Evolutionary conservation across 2,329 filamentous ascomycete species (phyloP).

Genomic region (Botryotinia calthae): DNA sequence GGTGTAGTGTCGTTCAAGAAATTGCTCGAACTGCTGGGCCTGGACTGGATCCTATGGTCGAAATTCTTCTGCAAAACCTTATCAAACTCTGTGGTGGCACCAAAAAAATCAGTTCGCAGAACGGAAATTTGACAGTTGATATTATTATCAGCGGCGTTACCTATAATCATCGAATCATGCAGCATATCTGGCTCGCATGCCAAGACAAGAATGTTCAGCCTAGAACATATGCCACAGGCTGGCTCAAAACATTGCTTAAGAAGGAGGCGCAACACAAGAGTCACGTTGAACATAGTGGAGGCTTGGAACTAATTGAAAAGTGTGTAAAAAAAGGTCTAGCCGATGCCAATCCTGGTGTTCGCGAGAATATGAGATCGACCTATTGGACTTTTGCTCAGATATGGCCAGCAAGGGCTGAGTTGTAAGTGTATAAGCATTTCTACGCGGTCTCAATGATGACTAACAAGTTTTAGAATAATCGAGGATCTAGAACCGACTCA

Average conservation of each 20-base stretch:
- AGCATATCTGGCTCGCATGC: slow-evolving; percentile 77
- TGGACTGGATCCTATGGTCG: slow-evolving; percentile 81
- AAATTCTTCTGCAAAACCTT: slow-evolving; percentile 83
- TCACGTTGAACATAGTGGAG: slow-evolving; percentile 80
- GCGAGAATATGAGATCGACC: slow-evolving; percentile 78
- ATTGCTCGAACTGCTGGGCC: slow-evolving; percentile 73
- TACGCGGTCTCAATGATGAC: background rate
- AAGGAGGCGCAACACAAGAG: slow-evolving; percentile 76
- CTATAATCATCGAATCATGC: slow-evolving; percentile 77
- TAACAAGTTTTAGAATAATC: slow-evolving; percentile 62
- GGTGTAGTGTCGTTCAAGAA: slow-evolving; percentile 80
- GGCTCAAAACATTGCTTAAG: slow-evolving; percentile 79
- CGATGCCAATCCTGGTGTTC: slow-evolving; percentile 86
- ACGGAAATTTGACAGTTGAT: slow-evolving; percentile 78
- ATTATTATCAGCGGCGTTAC: slow-evolving; percentile 75
- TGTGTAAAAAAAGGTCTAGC: slow-evolving; percentile 84
- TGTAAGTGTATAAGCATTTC: slow-evolving; percentile 48
- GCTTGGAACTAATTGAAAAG: slow-evolving; percentile 80
- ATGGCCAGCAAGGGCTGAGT: slow-evolving; percentile 76
- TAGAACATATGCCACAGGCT: slow-evolving; percentile 72
- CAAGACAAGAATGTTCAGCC: slow-evolving; percentile 94
- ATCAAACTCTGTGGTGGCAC: slow-evolving; percentile 87
- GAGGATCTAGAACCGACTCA: slow-evolving; percentile 73
- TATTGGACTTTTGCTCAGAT: slow-evolving; percentile 80
- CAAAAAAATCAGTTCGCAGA: slow-evolving; percentile 88